These are phyloP conservation scores for Mollisia scopiformis DNA, from an alignment of 2,329 filamentous ascomycete species.

Conservation along the genomic window DNA sequence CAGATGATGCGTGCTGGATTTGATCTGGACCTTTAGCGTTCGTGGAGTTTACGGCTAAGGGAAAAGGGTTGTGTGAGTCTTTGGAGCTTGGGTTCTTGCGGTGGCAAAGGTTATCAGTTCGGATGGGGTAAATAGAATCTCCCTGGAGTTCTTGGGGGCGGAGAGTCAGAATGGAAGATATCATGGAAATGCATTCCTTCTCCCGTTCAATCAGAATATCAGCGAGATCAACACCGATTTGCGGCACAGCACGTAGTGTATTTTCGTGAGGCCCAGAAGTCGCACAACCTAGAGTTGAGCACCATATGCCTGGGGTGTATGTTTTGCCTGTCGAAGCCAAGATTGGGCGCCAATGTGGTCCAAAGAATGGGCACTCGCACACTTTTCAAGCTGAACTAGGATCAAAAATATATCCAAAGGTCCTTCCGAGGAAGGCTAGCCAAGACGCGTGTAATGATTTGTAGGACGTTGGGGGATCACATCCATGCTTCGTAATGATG, in stretches of 20 bases:
- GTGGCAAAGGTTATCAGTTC: neutral
- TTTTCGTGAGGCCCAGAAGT: conserved; percentile 14
- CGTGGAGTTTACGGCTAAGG: neutral
- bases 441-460: neutral
- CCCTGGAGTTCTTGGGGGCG: conserved; percentile 10
- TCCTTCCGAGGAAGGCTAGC: neutral
- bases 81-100: neutral
- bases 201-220: conserved; percentile 20
- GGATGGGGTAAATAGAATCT: neutral
- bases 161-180: neutral
- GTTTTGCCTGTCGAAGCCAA: neutral
- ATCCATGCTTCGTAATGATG: neutral
- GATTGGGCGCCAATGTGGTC: neutral
- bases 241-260: conserved; percentile 3
- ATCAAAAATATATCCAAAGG: neutral
- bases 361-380: neutral
- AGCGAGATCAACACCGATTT: conserved; percentile 15
- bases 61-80: neutral
- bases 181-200: neutral
- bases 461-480: neutral
- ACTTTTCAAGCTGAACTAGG: neutral
- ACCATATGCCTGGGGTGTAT: neutral
- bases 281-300: neutral
- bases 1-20: neutral
- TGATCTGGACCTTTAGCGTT: neutral